A percentile compares a stretch with the other conserved stretches of the same genome.
Conservation (phyloP, 371 early-diverging fungal genomes). For the Mortierella sp. region DNA sequence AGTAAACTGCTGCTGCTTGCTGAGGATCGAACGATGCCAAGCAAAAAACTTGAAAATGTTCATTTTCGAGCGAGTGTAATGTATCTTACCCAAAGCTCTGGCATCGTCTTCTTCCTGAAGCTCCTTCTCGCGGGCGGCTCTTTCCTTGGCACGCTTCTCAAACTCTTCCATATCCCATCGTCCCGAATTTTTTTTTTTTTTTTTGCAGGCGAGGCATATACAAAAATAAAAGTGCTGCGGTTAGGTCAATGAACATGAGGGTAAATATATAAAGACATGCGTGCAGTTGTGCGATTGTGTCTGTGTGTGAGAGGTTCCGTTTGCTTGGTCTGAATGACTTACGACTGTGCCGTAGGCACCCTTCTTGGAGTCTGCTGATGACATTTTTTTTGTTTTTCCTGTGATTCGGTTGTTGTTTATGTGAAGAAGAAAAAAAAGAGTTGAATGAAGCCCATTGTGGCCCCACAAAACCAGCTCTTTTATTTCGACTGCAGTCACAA, state of each 20-base stretch:
- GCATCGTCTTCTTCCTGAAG: constrained; percentile 58
- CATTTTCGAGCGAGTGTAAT: constrained; percentile 9
- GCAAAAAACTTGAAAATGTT: no score
- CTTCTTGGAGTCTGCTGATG: constrained; percentile 34
- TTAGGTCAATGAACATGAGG: background rate
- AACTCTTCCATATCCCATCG: constrained; percentile 79
- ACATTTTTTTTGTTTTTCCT: constrained; percentile 11
- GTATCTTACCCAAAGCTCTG: constrained; percentile 56
- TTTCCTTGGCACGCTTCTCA: constrained; percentile 69
- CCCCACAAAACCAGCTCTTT: background rate
- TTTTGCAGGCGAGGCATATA: background rate
- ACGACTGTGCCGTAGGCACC: constrained; percentile 47
- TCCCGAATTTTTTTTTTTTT: constrained; percentile 39
- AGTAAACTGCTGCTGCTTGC: background rate
- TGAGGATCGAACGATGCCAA: background rate
- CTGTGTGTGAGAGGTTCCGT: background rate
- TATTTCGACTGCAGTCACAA: background rate
- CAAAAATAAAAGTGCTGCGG: background rate
- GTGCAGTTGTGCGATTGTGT: background rate
- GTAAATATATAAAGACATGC: background rate
- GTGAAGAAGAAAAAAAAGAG: background rate
- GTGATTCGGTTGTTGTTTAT: background rate
- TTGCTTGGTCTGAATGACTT: constrained; percentile 7
- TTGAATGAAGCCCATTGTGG: background rate
- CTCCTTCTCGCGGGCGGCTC: constrained; percentile 60